Percentiles rank a stretch among this genome's conserved stretches.
These are phyloP conservation scores for Colletotrichum sp. DNA, from an alignment of 2,329 filamentous ascomycete species.

Conservation along the genomic window DNA sequence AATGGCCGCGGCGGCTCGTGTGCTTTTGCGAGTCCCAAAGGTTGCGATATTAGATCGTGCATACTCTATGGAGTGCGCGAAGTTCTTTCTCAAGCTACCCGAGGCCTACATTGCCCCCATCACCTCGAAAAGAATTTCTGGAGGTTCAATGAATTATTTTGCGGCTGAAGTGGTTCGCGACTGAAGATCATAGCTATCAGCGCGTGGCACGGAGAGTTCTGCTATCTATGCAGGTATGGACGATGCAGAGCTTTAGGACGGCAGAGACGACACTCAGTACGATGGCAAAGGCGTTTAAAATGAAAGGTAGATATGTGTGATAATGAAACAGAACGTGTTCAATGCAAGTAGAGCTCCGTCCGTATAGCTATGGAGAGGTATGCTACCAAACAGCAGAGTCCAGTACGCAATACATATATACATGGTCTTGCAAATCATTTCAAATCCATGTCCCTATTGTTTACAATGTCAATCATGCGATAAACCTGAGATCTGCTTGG, in stretches of 20 bases:
- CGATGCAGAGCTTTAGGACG: not conserved
- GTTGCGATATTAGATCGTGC: too few relatives aligned
- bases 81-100: not conserved
- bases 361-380: too few relatives aligned
- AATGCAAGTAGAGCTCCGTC: too few relatives aligned
- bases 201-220: not conserved
- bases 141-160: not conserved
- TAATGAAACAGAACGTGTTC: too few relatives aligned
- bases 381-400: not conserved
- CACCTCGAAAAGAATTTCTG: not conserved
- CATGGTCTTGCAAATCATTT: accelerated
- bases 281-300: accelerated
- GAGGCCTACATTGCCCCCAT: accelerated
- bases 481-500: not conserved
- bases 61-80: too few relatives aligned
- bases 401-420: accelerated
- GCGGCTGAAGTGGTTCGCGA: not conserved
- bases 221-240: not conserved
- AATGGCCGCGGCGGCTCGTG: too few relatives aligned
- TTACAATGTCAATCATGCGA: not conserved
- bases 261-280: accelerated
- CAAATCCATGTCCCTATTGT: not conserved
- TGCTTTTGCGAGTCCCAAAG: too few relatives aligned
- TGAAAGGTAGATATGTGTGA: not conserved
- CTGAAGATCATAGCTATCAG: not conserved